Evolutionary conservation across 2,329 filamentous ascomycete species (phyloP), one percentile per base, ranked within the genome.

Genomic region (Trichoderma sp.): DNA sequence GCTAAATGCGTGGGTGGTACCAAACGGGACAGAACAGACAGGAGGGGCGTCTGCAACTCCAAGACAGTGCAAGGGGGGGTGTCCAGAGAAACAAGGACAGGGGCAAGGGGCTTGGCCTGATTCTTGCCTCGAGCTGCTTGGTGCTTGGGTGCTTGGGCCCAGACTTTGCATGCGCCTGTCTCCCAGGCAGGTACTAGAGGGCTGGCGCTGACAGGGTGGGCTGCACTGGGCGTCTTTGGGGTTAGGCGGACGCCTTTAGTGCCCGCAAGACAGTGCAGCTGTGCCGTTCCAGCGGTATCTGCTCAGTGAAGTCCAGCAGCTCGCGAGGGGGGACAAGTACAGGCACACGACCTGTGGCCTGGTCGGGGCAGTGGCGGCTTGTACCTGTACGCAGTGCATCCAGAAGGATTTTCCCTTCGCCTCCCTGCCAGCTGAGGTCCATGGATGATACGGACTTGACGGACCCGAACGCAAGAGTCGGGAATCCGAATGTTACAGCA

Each of bases 171-270:
- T 24, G 39, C 24, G 14, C 26, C 26, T 57, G 53, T 57, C 8
- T 18, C 56, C 26, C 26, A 28, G 62, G 43, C 43, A 60, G 65
- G 65, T 58, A 60, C 53, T 69, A 57, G 39, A 39, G 14, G 28
- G 36, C 56, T 69, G 66, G 66, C 66, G 66, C 66, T 69, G 66
- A 69, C 66, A n/a, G 36, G 24, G 56, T 69, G 66, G 64, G 51
- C 51, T 39, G 36, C 66, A 47, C 66, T 68, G 65, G 56, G 65
- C 65, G 65, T 53, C 53, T 68, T 68, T 60, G 56, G 65, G 65
- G 26, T 34, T 68, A 68, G 56, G 53, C 47, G 32, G 28, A 32
- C n/a, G 53, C 18, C 26, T 47, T 60, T 68, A 68, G 65, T 68
- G 65, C 65, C 56, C 65, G 65, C 65, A 68, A 32, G 30, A 68